These are phyloP conservation scores for Trichomonas vaginalis DNA, from an alignment of 208 protist genomes.

Conservation along the genomic window DNA sequence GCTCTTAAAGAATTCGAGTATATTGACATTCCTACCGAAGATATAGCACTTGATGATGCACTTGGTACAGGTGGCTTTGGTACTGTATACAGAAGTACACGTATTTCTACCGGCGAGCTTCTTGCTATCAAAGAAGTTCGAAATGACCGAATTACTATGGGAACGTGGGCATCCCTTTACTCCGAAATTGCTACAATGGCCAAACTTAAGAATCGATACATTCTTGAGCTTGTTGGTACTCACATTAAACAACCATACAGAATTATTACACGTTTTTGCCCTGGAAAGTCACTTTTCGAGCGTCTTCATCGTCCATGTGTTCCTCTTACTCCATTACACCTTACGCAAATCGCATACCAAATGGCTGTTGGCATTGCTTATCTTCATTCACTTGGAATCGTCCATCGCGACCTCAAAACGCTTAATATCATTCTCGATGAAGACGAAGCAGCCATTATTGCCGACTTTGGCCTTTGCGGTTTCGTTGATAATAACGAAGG, in stretches of 20 bases:
- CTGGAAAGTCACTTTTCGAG: slow-evolving; percentile 9
- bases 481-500: background rate
- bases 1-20: background rate
- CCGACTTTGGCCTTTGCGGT: background rate
- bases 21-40: background rate
- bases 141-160: background rate
- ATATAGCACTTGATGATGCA: background rate
- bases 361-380: background rate
- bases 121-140: slow-evolving; percentile 9
- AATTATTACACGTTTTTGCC: background rate
- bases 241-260: background rate
- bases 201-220: background rate
- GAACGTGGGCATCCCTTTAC: slow-evolving; percentile 6
- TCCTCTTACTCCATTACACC: background rate
- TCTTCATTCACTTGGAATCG: background rate
- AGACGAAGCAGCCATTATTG: background rate
- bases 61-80: background rate
- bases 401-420: background rate
- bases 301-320: background rate
- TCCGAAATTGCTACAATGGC: slow-evolving; percentile 9
- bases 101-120: background rate
- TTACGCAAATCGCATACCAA: background rate
- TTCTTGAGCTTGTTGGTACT: background rate
- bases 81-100: background rate
- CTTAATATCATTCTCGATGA: background rate